Evolutionary conservation across 257 asterid genomes (phyloP).

Genomic region (Gardenia jasminoides): DNA sequence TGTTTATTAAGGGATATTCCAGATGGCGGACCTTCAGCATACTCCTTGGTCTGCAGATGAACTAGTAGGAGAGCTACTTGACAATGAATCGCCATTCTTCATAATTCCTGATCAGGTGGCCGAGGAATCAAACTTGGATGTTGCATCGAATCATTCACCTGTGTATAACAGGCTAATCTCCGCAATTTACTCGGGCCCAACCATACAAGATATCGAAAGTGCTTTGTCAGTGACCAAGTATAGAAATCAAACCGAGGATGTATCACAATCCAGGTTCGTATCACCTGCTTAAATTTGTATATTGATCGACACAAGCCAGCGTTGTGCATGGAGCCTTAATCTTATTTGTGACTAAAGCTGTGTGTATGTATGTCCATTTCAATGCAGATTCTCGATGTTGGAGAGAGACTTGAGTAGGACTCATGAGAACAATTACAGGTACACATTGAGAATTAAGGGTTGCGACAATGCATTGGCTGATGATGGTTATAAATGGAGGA

Average conservation of each 20-base stretch:
- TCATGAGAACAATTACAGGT: constrained; percentile 40
- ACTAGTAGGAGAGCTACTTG: constrained; percentile 50
- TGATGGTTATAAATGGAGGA: constrained; percentile 97
- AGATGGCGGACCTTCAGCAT: constrained; percentile 48
- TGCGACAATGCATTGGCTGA: constrained; percentile 69
- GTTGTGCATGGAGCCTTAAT: neutral
- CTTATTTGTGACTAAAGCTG: neutral
- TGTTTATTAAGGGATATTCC: neutral
- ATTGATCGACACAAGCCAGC: neutral
- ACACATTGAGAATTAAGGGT: constrained; percentile 66
- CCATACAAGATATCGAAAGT: constrained; percentile 30
- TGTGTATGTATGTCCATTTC: neutral
- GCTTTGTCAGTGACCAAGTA: constrained; percentile 26
- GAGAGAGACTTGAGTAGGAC: constrained; percentile 35
- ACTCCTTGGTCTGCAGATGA: constrained; percentile 39
- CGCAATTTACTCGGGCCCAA: constrained; percentile 27
- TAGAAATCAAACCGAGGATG: constrained; percentile 29
- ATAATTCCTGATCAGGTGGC: constrained; percentile 26
- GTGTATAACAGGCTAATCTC: constrained; percentile 9
- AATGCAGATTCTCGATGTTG: constrained; percentile 41
- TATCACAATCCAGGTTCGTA: constrained; percentile 46
- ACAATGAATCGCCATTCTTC: constrained; percentile 48
- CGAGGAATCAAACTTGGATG: constrained; percentile 17
- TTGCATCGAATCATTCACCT: constrained; percentile 14
- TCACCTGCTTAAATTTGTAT: neutral